Percentiles rank a stretch among this genome's conserved stretches.
These are phyloP conservation scores for Ustilago trichophora DNA, from an alignment of 1,284 basidiomycete species.

Conservation along the genomic window DNA sequence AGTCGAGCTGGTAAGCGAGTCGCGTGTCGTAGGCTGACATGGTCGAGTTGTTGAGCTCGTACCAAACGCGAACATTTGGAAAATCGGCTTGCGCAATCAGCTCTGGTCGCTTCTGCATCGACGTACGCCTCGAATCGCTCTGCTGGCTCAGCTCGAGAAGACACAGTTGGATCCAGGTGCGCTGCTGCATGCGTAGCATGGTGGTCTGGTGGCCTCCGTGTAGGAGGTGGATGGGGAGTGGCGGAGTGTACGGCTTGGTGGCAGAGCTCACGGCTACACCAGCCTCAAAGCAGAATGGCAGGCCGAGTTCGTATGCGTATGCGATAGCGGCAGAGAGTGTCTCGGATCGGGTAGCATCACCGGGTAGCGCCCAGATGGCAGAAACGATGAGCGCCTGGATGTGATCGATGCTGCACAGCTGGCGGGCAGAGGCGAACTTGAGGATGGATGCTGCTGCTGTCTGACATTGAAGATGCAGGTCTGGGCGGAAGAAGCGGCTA, in stretches of 20 bases:
- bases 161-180: slow-evolving; percentile 45
- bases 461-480: slow-evolving; percentile 74
- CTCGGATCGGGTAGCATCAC: slow-evolving; percentile 62
- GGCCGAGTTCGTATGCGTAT: slow-evolving; percentile 66
- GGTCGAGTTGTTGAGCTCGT: slow-evolving; percentile 17
- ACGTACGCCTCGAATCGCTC: slow-evolving; percentile 8
- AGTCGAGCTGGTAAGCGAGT: slow-evolving; percentile 31
- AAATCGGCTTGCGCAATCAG: slow-evolving; percentile 16
- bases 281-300: slow-evolving; percentile 40
- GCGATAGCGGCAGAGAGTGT: slow-evolving; percentile 57
- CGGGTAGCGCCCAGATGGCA: slow-evolving; percentile 79
- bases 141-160: slow-evolving; percentile 27
- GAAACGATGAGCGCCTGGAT: slow-evolving; percentile 83
- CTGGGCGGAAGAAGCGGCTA: slow-evolving; percentile 82
- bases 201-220: slow-evolving; percentile 11
- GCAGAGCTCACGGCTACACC: slow-evolving; percentile 12
- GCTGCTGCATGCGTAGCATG: slow-evolving; percentile 24
- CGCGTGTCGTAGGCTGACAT: slow-evolving; percentile 27
- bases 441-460: slow-evolving; percentile 74
- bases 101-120: slow-evolving; percentile 12
- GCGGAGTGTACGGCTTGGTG: slow-evolving; percentile 21
- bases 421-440: slow-evolving; percentile 78
- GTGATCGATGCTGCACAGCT: slow-evolving; percentile 79
- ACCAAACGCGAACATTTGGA: slow-evolving; percentile 25
- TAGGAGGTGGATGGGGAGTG: slow-evolving; percentile 10